Base-by-base conservation (phyloP, 306 rosid species). In the Hippophae gyantsensis region DNA sequence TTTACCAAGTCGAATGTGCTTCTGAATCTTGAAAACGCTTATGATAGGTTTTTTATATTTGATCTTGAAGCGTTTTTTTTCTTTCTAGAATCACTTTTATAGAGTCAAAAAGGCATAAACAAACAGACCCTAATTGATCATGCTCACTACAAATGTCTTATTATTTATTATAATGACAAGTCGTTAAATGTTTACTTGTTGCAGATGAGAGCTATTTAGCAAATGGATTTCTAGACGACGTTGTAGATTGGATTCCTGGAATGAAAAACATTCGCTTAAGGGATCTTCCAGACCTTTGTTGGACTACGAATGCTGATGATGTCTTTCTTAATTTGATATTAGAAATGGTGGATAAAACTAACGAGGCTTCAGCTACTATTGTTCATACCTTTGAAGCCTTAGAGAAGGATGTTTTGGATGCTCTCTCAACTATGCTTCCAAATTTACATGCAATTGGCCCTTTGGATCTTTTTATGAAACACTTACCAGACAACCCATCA, bases 161-260 rank as follows among this genome's bases (percentile, higher is more conserved):
- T 52, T 51, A 5, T 51, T 62, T 27, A 1, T 0, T 10, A 12
- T 8, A 7, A 23, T 43, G 5, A 10, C 6, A 6, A 12, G 18
- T 46, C 46, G 13, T 42, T 5, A n/a, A 6, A 1, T 52, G 11
- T 48, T 0, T 3, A 1, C 13, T 14, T 65, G 42, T 12, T 48
- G 63, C 63, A 56, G 63, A 41, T 48, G 70, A 66, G 7, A 48
- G 26, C 3, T 48, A 45, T 7, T 3, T 66, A 14, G 48, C 70
- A 42, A 66, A 66, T 42, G 70, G 56, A 10, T 23, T 41, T 42
- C 23, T 57, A 14, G 63, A 66, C 52, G 11, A 12, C 12, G 26
- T 56, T 13, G 6, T 66, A 42, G 70, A 66, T 9, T 57, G 70
- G 70, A 50, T 66, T 57, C 63, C 70, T 18, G 51, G 57, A 23